These are phyloP conservation scores for Mortierella sp. DNA, from an alignment of 371 early-diverging fungal genomes.

Conservation along the genomic window DNA sequence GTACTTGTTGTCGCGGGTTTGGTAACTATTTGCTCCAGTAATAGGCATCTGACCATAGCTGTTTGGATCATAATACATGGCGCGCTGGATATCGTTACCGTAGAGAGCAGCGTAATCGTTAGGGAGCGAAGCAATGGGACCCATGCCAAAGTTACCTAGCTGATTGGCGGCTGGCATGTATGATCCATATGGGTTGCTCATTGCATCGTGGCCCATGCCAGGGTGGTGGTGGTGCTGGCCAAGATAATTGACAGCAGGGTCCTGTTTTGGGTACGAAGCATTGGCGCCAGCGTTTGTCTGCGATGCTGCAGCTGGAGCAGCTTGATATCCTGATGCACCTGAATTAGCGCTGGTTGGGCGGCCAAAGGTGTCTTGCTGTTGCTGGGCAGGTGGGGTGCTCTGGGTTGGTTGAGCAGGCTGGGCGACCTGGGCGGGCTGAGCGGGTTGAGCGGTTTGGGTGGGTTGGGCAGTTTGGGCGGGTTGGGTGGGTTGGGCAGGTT, in stretches of 20 bases:
- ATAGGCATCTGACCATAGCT: slow-evolving; percentile 37
- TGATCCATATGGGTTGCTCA: slow-evolving; percentile 68
- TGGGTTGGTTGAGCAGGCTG: slow-evolving; percentile 32
- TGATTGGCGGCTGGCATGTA: slow-evolving; percentile 71
- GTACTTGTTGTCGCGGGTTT: slow-evolving; percentile 51
- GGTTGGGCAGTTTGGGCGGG: slow-evolving; percentile 30
- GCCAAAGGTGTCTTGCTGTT: slow-evolving; percentile 40
- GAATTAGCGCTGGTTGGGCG: slow-evolving; percentile 22
- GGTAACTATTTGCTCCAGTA: slow-evolving; percentile 33
- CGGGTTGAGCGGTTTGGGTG: slow-evolving; percentile 27
- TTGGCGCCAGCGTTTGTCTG: slow-evolving; percentile 30
- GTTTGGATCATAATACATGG: slow-evolving; percentile 50
- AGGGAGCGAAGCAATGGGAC: slow-evolving; percentile 75
- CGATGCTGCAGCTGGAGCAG: slow-evolving; percentile 24
- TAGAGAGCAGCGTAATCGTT: slow-evolving; percentile 67
- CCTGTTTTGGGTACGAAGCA: slow-evolving; percentile 35
- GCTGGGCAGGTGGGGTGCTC: slow-evolving; percentile 26
- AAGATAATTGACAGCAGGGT: slow-evolving; percentile 39
- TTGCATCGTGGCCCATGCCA: slow-evolving; percentile 63
- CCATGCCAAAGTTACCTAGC: slow-evolving; percentile 77
- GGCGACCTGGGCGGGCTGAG: slow-evolving; percentile 34
- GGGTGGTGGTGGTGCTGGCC: slow-evolving; percentile 49
- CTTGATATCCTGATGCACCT: slow-evolving; percentile 27
- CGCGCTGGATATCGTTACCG: slow-evolving; percentile 63
- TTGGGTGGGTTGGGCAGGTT: slow-evolving; percentile 20